These are phyloP conservation scores for Linnemannia schmuckeri DNA, from an alignment of 192 early-diverging fungal genomes.

Conservation along the genomic window DNA sequence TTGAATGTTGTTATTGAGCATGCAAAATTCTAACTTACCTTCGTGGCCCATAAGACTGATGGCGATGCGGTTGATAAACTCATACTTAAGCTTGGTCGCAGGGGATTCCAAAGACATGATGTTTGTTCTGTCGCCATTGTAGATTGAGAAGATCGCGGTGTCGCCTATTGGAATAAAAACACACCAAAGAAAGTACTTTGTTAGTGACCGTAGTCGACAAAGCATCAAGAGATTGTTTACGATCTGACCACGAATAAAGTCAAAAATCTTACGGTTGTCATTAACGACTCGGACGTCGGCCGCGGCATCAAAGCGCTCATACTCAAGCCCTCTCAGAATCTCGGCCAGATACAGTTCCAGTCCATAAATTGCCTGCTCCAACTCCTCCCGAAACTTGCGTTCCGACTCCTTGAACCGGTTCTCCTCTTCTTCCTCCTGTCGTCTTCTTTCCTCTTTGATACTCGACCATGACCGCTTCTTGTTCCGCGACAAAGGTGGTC, in stretches of 20 bases:
- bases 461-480: conserved; percentile 33
- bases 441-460: conserved; percentile 23
- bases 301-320: conserved; percentile 30
- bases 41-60: conserved; percentile 28
- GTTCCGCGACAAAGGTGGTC: background rate
- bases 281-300: conserved; percentile 18
- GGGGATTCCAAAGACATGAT: conserved; percentile 51
- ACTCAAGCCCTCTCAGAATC: conserved; percentile 23
- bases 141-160: conserved; percentile 34
- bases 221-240: background rate
- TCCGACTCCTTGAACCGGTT: conserved; percentile 16
- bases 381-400: conserved; percentile 31
- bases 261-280: conserved; percentile 28
- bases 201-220: too few relatives aligned
- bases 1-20: background rate
- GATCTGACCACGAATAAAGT: background rate
- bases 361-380: conserved; percentile 33
- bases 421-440: conserved; percentile 10
- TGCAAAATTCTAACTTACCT: conserved; percentile 11
- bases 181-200: background rate
- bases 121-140: conserved; percentile 37
- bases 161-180: conserved; percentile 7
- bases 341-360: conserved; percentile 30
- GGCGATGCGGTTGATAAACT: conserved; percentile 40
- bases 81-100: conserved; percentile 39